A percentile compares a stretch with the other conserved stretches of the same genome.
Conservation (phyloP, 192 early-diverging fungal genomes). For the Backusella morwellensis region DNA sequence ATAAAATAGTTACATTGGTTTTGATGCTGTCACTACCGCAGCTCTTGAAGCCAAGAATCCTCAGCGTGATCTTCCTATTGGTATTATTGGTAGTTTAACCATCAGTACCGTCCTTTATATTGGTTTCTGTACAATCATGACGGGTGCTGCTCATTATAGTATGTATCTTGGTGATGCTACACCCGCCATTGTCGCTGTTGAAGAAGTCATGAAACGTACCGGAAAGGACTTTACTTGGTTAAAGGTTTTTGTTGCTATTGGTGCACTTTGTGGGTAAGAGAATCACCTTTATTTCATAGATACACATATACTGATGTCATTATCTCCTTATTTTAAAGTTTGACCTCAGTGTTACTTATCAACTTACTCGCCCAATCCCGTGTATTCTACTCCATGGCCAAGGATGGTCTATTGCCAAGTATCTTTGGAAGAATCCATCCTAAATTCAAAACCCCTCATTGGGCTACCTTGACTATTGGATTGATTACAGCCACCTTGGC, state of each 20-base stretch:
- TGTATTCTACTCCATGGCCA: conserved; percentile 85
- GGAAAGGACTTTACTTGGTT: conserved; percentile 62
- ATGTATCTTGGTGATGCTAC: conserved; percentile 42
- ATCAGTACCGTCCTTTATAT: conserved; percentile 83
- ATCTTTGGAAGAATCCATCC: conserved; percentile 71
- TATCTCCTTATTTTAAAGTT: not conserved
- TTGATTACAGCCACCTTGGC: conserved; percentile 65
- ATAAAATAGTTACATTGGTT: conserved; percentile 71
- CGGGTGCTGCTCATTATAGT: conserved; percentile 66
- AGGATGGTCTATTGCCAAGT: conserved; percentile 81
- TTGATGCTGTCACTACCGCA: conserved; percentile 85
- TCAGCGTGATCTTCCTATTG: conserved; percentile 79
- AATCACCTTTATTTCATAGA: not conserved
- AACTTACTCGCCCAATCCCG: conserved; percentile 81
- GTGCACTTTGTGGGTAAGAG: conserved; percentile 62
- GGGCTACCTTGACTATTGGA: conserved; percentile 69
- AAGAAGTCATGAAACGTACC: conserved; percentile 22
- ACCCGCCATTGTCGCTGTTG: conserved; percentile 55
- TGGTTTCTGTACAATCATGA: conserved; percentile 62
- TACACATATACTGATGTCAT: not conserved
- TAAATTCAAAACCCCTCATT: conserved; percentile 71
- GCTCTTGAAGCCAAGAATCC: conserved; percentile 83
- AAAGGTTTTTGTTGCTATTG: conserved; percentile 68
- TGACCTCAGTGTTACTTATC: conserved; percentile 80
- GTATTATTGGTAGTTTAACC: conserved; percentile 75